phyloP scores from a whole-genome alignment of 1,284 basidiomycete species.

The Malassezia yamatoensis region DNA sequence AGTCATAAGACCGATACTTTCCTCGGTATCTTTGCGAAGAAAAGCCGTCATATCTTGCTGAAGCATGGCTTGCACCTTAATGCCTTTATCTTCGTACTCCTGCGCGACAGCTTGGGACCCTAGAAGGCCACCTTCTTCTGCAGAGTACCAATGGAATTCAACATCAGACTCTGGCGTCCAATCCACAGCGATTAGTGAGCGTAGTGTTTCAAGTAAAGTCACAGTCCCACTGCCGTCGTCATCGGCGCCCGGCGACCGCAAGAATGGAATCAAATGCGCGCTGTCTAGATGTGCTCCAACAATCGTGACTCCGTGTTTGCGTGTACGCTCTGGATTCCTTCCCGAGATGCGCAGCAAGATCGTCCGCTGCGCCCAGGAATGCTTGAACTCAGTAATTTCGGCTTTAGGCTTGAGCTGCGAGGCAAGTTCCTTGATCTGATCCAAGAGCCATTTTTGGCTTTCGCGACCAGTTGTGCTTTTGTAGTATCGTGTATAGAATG shows the following conservation, averaged over 20 bases:
- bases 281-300: constrained; percentile 82
- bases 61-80: constrained; percentile 71
- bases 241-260: constrained; percentile 51
- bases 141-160: constrained; percentile 93
- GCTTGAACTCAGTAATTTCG: constrained; percentile 66
- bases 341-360: constrained; percentile 54
- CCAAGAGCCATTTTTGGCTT: constrained; percentile 66
- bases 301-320: constrained; percentile 52
- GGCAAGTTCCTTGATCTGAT: constrained; percentile 21
- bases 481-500: constrained; percentile 51
- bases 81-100: constrained; percentile 59
- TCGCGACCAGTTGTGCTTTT: constrained; percentile 59
- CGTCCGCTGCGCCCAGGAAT: constrained; percentile 83
- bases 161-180: constrained; percentile 65
- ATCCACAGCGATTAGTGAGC: constrained; percentile 65
- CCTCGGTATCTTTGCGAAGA: constrained; percentile 77
- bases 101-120: constrained; percentile 83
- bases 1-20: constrained; percentile 78
- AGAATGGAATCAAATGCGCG: constrained; percentile 40
- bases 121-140: constrained; percentile 84
- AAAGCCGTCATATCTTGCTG: constrained; percentile 57
- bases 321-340: constrained; percentile 18
- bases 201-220: constrained; percentile 79
- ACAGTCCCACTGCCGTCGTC: constrained; percentile 88
- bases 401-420: neutral